A percentile compares a stretch with the other conserved stretches of the same genome.
Conservation (phyloP, 768 basidiomycete species). For the Rhodocollybia butyracea region DNA sequence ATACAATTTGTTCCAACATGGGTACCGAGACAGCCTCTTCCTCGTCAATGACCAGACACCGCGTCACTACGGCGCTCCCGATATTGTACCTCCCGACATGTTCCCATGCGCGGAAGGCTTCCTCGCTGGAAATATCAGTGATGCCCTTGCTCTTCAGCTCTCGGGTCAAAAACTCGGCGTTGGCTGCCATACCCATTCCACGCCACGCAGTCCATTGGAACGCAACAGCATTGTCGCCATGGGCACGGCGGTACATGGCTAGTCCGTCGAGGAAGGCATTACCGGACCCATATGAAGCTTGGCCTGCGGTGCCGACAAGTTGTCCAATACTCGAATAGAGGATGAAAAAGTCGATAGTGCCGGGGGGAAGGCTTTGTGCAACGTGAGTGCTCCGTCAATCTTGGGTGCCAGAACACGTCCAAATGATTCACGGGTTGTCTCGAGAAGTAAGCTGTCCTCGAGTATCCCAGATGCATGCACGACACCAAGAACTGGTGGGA, state of each 20-base stretch:
- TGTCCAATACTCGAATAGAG: conserved; percentile 2
- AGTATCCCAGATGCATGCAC: not conserved
- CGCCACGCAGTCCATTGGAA: conserved; percentile 6
- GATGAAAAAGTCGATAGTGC: conserved; percentile 1
- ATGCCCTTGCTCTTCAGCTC: not conserved
- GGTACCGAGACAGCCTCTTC: not conserved
- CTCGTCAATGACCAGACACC: not conserved
- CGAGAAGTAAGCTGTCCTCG: not conserved
- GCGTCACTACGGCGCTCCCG: not conserved
- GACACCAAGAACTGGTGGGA: not conserved
- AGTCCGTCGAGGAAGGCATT: conserved; percentile 4
- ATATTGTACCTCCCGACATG: not conserved
- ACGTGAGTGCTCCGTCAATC: not conserved
- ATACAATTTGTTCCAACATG: not conserved
- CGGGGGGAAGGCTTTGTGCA: conserved; percentile 2
- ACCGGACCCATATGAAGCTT: conserved; percentile 1
- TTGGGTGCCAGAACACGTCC: not conserved
- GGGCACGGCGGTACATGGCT: not conserved
- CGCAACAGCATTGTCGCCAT: conserved; percentile 1
- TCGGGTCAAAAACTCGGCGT: not conserved
- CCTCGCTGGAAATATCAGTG: conserved; percentile 1
- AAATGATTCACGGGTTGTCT: not conserved
- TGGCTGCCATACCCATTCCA: conserved; percentile 2
- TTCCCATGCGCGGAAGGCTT: conserved; percentile 1
- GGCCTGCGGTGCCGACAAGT: conserved; percentile 1